Conservation (phyloP, 352 stramenopile genomes). For the Phytophthora pistaciae region DNA sequence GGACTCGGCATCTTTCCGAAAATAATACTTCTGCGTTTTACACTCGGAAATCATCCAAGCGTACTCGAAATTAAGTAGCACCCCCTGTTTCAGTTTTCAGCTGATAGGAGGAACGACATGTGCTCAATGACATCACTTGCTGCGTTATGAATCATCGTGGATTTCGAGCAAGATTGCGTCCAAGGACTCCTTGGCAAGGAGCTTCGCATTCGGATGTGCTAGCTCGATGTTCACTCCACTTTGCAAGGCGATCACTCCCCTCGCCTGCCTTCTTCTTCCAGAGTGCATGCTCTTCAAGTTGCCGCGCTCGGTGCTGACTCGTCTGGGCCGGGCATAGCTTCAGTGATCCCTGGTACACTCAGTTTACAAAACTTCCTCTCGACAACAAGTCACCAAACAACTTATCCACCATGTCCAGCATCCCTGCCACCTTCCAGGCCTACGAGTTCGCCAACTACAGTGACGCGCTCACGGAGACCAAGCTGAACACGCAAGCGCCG, state of each 20-base stretch:
- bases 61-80: no score
- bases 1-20: no score
- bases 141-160: constrained; percentile 6
- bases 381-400: constrained; percentile 12
- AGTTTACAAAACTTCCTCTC: constrained; percentile 13
- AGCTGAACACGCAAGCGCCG: constrained; percentile 22
- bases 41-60: no score
- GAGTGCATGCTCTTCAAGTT: constrained; percentile 22
- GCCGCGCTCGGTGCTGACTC: background rate
- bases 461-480: constrained; percentile 24
- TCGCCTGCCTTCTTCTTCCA: constrained; percentile 18
- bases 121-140: constrained; percentile 1
- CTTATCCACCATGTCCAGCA: constrained; percentile 11
- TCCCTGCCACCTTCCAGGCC: constrained; percentile 32
- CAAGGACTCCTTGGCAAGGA: no score
- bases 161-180: constrained; percentile 17
- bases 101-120: background rate
- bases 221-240: background rate
- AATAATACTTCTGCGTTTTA: no score
- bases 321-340: background rate
- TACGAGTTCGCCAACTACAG: constrained; percentile 35
- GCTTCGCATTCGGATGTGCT: constrained; percentile 8
- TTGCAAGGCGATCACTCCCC: background rate
- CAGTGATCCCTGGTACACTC: background rate
- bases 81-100: no score